Percentiles rank a stretch among this genome's conserved stretches.
These are phyloP conservation scores for Trypethelium eluteriae DNA, from an alignment of 495 filamentous ascomycete species.

Conservation along the genomic window DNA sequence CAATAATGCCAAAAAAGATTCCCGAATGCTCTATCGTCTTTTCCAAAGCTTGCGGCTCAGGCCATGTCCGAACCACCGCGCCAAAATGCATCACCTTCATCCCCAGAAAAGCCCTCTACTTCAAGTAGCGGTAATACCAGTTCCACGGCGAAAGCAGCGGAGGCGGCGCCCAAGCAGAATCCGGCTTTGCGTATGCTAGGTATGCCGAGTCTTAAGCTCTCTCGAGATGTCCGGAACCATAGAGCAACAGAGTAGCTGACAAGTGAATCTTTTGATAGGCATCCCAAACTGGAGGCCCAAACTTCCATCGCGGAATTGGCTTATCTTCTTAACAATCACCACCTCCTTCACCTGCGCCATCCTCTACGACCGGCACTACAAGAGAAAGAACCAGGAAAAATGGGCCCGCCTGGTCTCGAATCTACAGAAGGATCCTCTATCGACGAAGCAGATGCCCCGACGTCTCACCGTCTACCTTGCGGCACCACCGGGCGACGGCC, in stretches of 20 bases:
- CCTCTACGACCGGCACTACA: conserved; percentile 85
- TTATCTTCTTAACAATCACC: conserved; percentile 80
- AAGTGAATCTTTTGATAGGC: neutral
- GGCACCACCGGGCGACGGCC: conserved; percentile 75
- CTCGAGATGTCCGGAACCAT: neutral
- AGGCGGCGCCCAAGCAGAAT: conserved; percentile 5
- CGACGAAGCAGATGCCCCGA: conserved; percentile 63
- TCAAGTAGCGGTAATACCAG: neutral
- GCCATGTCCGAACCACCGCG: neutral
- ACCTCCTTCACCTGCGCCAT: conserved; percentile 68
- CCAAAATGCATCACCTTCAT: neutral
- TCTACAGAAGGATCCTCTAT: conserved; percentile 67
- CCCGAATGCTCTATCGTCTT: neutral
- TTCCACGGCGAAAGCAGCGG: neutral
- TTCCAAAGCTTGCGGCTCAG: neutral
- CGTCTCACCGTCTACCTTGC: conserved; percentile 81
- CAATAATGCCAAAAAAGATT: neutral
- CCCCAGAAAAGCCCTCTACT: neutral
- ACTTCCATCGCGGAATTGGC: conserved; percentile 93
- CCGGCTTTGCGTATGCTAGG: conserved; percentile 5
- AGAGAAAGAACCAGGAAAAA: conserved; percentile 69
- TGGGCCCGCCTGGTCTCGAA: conserved; percentile 87
- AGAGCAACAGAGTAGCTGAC: neutral
- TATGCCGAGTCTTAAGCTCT: neutral
- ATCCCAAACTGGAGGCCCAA: neutral